Conservation (phyloP, 2,329 filamentous ascomycete genomes). For the Claviceps capensis region DNA sequence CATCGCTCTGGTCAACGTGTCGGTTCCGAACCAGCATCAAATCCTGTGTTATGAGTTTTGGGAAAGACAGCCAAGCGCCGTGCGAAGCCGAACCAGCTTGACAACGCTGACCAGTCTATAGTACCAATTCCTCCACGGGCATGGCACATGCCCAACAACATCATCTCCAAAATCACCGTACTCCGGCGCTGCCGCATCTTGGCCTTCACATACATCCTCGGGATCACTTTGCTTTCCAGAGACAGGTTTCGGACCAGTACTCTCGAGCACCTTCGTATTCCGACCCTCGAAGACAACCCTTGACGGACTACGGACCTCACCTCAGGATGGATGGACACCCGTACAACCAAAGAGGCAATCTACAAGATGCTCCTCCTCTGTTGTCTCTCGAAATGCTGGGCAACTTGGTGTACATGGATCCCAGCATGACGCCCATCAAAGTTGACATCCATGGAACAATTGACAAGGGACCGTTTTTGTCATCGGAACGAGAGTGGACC, state of each 20-base stretch:
- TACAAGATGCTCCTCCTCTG: slow-evolving; percentile 38
- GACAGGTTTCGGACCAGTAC: slow-evolving; percentile 34
- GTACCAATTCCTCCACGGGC: slow-evolving; percentile 36
- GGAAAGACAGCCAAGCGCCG: not conserved
- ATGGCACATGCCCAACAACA: slow-evolving; percentile 40
- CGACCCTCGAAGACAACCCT: slow-evolving; percentile 33
- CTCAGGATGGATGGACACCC: slow-evolving; percentile 36
- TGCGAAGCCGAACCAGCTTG: not conserved
- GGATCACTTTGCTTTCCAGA: slow-evolving; percentile 37
- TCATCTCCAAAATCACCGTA: slow-evolving; percentile 23
- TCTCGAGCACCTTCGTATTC: slow-evolving; percentile 39
- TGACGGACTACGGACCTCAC: slow-evolving; percentile 27
- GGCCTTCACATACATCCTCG: slow-evolving; percentile 33
- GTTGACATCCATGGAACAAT: slow-evolving; percentile 67
- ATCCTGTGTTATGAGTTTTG: not conserved
- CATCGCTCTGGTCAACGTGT: slow-evolving; percentile 10
- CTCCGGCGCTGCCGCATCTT: slow-evolving; percentile 38
- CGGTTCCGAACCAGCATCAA: not conserved
- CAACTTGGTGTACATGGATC: slow-evolving; percentile 47
- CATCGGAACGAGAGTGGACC: slow-evolving; percentile 66
- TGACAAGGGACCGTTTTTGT: slow-evolving; percentile 78
- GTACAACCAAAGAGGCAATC: slow-evolving; percentile 18
- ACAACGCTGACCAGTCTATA: slow-evolving; percentile 15
- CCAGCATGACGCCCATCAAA: slow-evolving; percentile 37
- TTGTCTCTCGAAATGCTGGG: slow-evolving; percentile 37